A percentile compares a stretch with the other conserved stretches of the same genome.
Conservation (phyloP, 1,139 yeast genomes). For the Casaregolazyma suthepensis region DNA sequence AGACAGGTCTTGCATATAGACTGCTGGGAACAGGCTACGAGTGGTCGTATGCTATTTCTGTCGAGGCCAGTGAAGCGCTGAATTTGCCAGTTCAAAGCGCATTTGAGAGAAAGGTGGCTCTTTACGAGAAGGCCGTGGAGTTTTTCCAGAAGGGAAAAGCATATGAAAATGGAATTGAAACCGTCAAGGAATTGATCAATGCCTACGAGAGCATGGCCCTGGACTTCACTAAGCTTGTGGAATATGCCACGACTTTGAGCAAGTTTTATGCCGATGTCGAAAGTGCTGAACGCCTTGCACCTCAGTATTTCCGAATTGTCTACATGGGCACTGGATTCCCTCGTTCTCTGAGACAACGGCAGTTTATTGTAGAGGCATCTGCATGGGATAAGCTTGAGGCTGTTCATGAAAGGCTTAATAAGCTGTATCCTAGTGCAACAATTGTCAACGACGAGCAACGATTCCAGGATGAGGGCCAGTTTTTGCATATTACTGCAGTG, state of each 20-base stretch:
- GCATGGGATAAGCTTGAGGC: slow-evolving; percentile 86
- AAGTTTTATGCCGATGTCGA: slow-evolving; percentile 64
- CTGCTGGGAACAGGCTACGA: slow-evolving; percentile 69
- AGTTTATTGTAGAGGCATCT: slow-evolving; percentile 77
- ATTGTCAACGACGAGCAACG: slow-evolving; percentile 64
- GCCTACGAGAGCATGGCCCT: slow-evolving; percentile 70
- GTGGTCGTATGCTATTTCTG: slow-evolving; percentile 60
- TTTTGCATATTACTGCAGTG: slow-evolving; percentile 64
- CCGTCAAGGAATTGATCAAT: slow-evolving; percentile 69
- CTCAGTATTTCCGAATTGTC: slow-evolving; percentile 74
- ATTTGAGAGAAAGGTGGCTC: slow-evolving; percentile 73
- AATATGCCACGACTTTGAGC: slow-evolving; percentile 64
- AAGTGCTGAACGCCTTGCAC: slow-evolving; percentile 59
- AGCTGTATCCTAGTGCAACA: slow-evolving; percentile 77
- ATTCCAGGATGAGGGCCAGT: slow-evolving; percentile 66
- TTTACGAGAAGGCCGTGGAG: slow-evolving; percentile 65
- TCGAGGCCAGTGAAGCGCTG: slow-evolving; percentile 59
- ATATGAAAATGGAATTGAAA: slow-evolving; percentile 69
- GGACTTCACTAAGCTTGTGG: slow-evolving; percentile 71
- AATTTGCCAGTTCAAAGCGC: slow-evolving; percentile 72
- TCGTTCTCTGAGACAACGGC: slow-evolving; percentile 62
- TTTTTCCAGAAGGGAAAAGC: slow-evolving; percentile 69
- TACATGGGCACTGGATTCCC: slow-evolving; percentile 88
- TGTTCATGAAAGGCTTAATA: slow-evolving; percentile 68
- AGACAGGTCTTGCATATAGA: slow-evolving; percentile 78